Evolutionary conservation across 2,329 filamentous ascomycete genomes (phyloP), one percentile per base, ranked within the genome.

Genomic region (Calonectria hawksworthii): DNA sequence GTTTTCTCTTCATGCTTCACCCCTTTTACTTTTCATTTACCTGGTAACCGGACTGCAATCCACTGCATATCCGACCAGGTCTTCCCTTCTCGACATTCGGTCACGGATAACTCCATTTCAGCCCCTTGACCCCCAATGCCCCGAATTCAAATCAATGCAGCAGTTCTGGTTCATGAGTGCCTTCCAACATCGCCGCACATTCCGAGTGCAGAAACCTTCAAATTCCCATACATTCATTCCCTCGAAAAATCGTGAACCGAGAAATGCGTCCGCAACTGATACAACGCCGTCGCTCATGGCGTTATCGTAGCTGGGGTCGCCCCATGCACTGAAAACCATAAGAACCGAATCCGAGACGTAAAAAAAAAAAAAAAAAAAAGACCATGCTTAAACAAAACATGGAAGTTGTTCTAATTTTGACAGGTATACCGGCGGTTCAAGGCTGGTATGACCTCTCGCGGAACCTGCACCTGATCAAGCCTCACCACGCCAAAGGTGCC

Each of bases 241-340:
- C 65, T 72, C 68, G 51, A 71, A 76, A 74, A 68, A 72, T 68
- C 74, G 64, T 73, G 67, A 75, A 73, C 66, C 75, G 67, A 74
- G 68, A 78, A 78, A 77, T 74, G 67, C 61, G 64, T 67, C 64
- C 68, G 72, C 73, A 77, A 70, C 64, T 77, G 68, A 73, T 76
- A 77, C 69, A 80, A 76, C 72, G 72, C 70, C 72, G 44, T 75
- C 73, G 63, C 67, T 74, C 50, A 70, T 79, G 76, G 68, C 71
- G 72, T 71, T 38, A 56, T 59, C 51, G 69, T 74, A 71, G 70
- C 69, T 74, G 74, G 71, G 47, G 72, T 50, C 59, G 38, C 51
- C 67, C 44, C 66, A 74, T 61, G 66, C 73, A 70, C 72, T 69
- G 66, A 74, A 80, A 77, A 76, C 80, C 74, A 77, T 75, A 78